Conservation (phyloP, 2,329 filamentous ascomycete species). For the Pseudocercospora eumusae region DNA sequence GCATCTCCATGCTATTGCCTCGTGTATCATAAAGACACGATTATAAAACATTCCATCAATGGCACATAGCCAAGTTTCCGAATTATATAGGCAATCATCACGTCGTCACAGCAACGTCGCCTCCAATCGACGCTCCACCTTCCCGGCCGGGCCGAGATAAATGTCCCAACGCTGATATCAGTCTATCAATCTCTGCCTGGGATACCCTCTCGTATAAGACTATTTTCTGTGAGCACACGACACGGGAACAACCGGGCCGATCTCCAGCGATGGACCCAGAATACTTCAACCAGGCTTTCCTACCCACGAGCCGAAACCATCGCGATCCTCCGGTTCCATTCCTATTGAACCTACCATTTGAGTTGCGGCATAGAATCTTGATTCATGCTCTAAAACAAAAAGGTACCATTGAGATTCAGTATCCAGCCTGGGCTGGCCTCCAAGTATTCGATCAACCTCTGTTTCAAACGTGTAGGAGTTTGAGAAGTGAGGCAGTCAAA, state of each 20-base stretch:
- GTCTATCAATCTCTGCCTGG: neutral
- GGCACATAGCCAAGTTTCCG: neutral
- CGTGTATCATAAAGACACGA: neutral
- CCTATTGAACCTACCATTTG: slow-evolving; percentile 18
- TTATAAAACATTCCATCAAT: neutral
- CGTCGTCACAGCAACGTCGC: neutral
- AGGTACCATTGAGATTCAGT: slow-evolving; percentile 29
- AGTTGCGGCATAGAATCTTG: slow-evolving; percentile 29
- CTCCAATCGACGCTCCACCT: neutral
- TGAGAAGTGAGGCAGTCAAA: slow-evolving; percentile 27
- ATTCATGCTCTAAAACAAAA: slow-evolving; percentile 18
- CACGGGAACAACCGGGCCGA: neutral
- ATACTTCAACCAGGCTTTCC: slow-evolving; percentile 2
- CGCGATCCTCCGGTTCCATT: neutral
- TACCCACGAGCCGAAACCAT: neutral
- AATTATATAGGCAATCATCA: neutral
- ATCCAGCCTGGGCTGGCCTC: slow-evolving; percentile 29
- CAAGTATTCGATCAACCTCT: slow-evolving; percentile 25
- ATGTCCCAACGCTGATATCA: neutral
- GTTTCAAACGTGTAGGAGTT: slow-evolving; percentile 22
- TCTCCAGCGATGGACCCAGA: neutral
- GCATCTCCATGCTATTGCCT: neutral
- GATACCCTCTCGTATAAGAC: neutral
- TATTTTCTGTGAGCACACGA: neutral
- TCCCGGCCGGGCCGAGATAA: neutral